Evolutionary conservation across 2,329 filamentous ascomycete species (phyloP), one percentile per base, ranked within the genome.

Genomic region (Aspergillus udagawae): DNA sequence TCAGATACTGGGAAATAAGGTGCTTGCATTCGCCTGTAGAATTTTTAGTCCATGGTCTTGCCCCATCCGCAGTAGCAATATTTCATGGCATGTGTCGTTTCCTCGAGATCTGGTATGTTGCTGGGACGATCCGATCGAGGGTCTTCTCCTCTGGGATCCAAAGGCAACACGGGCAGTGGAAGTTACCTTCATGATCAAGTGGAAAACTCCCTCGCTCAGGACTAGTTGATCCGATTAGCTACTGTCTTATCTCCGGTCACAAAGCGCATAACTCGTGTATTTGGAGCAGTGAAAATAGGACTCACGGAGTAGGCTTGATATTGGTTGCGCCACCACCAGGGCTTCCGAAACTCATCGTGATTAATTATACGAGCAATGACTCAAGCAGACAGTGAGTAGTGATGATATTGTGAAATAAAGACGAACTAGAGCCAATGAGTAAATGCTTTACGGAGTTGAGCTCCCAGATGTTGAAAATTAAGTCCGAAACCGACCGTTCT

Each of bases 181-280:
- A 41, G 35, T 28, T 77, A 87, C 85, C 91, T 74, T 96, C 92
- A 68, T 97, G 92, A 75, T 97, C 93, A 55, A 97, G 85, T n/a
- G 93, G 93, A 70, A 97, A 97, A 67, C 91, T 95, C 55, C 93
- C 93, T 67, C 92, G 87, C 73, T 97, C 90, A 4, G 93, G 93
- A 56, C 91, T 94, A 56, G 2, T 32, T 27, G 2, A 9, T 52
- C 42, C 3, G 6, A 48, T 60, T 45, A 62, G 55, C 55, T 45
- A 56, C 2, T 54, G 41, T n/a, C 23, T 45, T 20, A 29, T 10
- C 8, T 44, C 32, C 38, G 23, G 14, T 27, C 32, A n/a, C 21
- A 10, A 27, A 14, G 5, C 9, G 29, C 7, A 21, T 20, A 23
- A 1, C 48, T 25, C n/a, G 29, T 21, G 48, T 9, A 35, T 9